Evolutionary conservation across 768 basidiomycete species (phyloP), one percentile per base, ranked within the genome.

Genomic region (Kwoniella dejecticola): DNA sequence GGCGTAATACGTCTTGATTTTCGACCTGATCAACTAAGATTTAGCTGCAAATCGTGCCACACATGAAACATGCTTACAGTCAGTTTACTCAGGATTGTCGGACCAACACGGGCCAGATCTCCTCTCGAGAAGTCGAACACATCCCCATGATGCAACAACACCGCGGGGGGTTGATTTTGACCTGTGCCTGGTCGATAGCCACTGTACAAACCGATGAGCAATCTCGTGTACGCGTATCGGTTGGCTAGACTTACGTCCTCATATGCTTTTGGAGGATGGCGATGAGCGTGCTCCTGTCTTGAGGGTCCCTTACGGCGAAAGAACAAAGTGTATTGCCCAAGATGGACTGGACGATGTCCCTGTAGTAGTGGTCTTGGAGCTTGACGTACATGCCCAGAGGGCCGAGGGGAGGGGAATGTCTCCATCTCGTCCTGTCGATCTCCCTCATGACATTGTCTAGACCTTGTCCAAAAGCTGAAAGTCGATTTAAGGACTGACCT

Each of bases 371-470:
- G 49, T 94, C 89, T 68, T 82, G 84, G 36, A 91, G 84, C 69
- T 86, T 88, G 70, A 97, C 88, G 73, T 85, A 83, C 49, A 84
- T 63, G 0, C 95, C 95, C 24, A 97, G 80, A 0, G 95, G 95
- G 0, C 81, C 79, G 26, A 82, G 58, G 1, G 80, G 80, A 47
- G 60, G 68, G 12, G 65, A 58, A 19, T 65, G 62, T 52, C 63
- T 66, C 68, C 77, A 72, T 17, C 62, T 52, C 3, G 63, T 46
- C 57, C 68, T 8, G 1, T 72, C 27, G 26, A 82, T 79, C 19
- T 74, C 77, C 4, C 58, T 24, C 23, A 77, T 10, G 36, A 80
- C 62, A 1, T 57, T 45, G 17, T 71, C 57, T 1, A 79, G 30
- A 30, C 62, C 62, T 1, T 49, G 19, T 0, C 80, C 81, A 57